These are phyloP conservation scores for Veloporphyrellus conicus DNA, from an alignment of 1,284 basidiomycete genomes.

Conservation along the genomic window DNA sequence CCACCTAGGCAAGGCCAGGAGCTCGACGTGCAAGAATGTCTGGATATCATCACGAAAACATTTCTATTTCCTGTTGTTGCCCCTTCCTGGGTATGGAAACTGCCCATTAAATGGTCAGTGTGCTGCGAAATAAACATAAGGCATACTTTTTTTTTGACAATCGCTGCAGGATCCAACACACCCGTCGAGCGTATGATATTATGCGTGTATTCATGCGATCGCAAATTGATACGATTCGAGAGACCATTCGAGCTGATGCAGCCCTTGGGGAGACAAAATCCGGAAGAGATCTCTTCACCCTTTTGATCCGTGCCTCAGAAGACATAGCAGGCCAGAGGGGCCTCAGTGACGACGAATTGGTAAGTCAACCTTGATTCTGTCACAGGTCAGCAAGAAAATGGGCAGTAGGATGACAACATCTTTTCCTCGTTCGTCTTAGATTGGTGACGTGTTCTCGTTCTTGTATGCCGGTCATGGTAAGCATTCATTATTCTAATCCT, in stretches of 20 bases:
- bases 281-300: conserved; percentile 42
- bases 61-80: conserved; percentile 26
- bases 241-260: conserved; percentile 26
- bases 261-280: conserved; percentile 11
- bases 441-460: conserved; percentile 50
- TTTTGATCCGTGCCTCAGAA: conserved; percentile 48
- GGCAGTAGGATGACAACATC: background rate
- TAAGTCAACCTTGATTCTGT: conserved; percentile 16
- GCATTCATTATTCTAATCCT: conserved; percentile 1
- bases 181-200: conserved; percentile 24
- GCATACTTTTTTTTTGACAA: background rate
- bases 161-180: conserved; percentile 21
- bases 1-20: conserved; percentile 34
- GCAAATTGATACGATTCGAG: conserved; percentile 39
- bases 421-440: conserved; percentile 28
- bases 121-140: background rate
- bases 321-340: conserved; percentile 41
- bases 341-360: conserved; percentile 48
- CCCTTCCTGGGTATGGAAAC: conserved; percentile 36
- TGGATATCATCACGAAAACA: conserved; percentile 37
- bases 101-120: background rate
- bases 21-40: conserved; percentile 42
- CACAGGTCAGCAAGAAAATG: background rate
- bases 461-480: conserved; percentile 55
- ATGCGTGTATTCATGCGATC: conserved; percentile 38